These are phyloP conservation scores for Phellinidium pouzarii DNA, from an alignment of 1,284 basidiomycete genomes.

Conservation along the genomic window DNA sequence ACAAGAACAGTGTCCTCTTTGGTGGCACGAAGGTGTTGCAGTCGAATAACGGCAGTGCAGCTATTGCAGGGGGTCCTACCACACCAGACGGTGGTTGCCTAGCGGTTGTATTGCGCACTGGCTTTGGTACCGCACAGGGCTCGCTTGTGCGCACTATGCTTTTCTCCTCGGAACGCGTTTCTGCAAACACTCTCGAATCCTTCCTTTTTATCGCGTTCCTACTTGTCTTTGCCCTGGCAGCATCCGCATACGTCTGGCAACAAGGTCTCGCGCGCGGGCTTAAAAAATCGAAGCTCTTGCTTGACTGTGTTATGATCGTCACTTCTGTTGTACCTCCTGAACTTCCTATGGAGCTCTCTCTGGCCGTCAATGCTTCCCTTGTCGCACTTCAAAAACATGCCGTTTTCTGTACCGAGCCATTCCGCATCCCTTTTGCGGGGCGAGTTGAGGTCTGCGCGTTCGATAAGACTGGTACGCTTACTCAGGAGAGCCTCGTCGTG, in stretches of 20 bases:
- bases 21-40: constrained; percentile 94
- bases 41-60: constrained; percentile 43
- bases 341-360: constrained; percentile 90
- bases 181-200: constrained; percentile 88
- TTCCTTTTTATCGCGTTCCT: constrained; percentile 97
- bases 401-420: constrained; percentile 96
- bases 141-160: constrained; percentile 97
- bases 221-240: constrained; percentile 92
- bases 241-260: constrained; percentile 93
- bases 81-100: constrained; percentile 89
- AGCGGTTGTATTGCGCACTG: constrained; percentile 88
- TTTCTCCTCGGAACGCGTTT: constrained; percentile 90
- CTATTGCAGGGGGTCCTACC: constrained; percentile 30
- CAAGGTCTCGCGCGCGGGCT: constrained; percentile 87
- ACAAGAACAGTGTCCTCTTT: constrained; percentile 87
- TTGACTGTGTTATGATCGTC: constrained; percentile 92
- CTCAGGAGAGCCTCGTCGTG: constrained; percentile 89
- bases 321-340: constrained; percentile 96
- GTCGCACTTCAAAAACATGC: constrained; percentile 62
- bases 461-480: constrained; percentile 97
- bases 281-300: constrained; percentile 87
- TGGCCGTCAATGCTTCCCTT: constrained; percentile 90
- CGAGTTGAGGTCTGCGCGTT: constrained; percentile 96
- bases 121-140: constrained; percentile 93
- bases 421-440: constrained; percentile 91